These are phyloP conservation scores for Protostelium mycophagum DNA, from an alignment of 78 protist genomes.

Conservation along the genomic window DNA sequence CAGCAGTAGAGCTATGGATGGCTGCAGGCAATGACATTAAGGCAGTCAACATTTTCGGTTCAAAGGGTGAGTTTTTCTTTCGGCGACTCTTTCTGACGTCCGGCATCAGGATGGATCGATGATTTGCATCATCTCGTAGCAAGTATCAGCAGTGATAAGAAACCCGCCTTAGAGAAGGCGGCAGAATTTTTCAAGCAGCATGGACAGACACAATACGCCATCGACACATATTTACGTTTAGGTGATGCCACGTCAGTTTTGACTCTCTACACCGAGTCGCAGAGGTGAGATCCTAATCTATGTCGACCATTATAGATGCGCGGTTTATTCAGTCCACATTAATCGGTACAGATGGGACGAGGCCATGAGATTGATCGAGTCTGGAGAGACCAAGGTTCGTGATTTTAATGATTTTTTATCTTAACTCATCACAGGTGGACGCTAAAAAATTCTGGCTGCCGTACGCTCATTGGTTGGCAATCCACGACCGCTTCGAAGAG, in stretches of 20 bases:
- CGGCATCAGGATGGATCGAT: conserved; percentile 2
- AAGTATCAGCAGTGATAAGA: not conserved
- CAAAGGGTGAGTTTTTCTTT: not conserved
- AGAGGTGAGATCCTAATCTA: conserved; percentile 18
- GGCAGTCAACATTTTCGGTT: not conserved
- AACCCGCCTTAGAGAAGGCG: not conserved
- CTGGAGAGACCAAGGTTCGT: not conserved
- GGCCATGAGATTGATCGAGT: conserved; percentile 34
- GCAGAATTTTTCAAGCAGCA: not conserved
- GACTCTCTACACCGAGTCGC: not conserved
- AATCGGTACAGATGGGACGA: conserved; percentile 54
- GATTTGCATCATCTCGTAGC: not conserved
- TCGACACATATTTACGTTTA: conserved; percentile 14
- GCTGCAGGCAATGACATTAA: conserved; percentile 9
- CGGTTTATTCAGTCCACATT: conserved; percentile 48
- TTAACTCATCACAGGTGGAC: conserved; percentile 10
- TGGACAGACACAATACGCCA: not conserved
- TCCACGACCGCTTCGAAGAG: conserved; percentile 58
- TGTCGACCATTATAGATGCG: not conserved
- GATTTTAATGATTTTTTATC: conserved; percentile 4
- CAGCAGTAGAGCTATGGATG: conserved; percentile 29
- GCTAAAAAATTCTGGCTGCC: conserved; percentile 51
- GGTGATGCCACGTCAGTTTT: not conserved
- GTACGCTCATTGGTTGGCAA: conserved; percentile 66
- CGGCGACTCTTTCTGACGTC: no score